These are phyloP conservation scores for Aristolochia californica DNA, from an alignment of 164 flowering plant species.

Conservation along the genomic window DNA sequence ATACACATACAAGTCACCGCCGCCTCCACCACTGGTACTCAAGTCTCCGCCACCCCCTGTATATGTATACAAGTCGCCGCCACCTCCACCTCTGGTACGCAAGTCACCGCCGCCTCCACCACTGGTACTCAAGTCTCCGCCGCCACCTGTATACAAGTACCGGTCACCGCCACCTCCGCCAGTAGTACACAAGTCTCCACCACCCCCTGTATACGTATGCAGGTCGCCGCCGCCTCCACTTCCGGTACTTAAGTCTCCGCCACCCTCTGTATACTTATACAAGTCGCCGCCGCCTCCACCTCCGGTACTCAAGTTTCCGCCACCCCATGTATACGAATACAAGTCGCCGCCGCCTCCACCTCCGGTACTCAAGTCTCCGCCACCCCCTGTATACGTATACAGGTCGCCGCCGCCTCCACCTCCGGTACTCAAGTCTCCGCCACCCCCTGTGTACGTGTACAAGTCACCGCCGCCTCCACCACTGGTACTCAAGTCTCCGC, in stretches of 20 bases:
- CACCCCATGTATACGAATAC: neutral
- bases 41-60: neutral
- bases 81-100: neutral
- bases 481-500: constrained; percentile 1
- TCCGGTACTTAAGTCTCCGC: no score
- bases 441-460: neutral
- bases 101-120: neutral
- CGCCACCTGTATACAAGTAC: neutral
- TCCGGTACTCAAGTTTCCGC: constrained; percentile 2
- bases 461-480: neutral
- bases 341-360: constrained; percentile 4
- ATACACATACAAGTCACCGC: neutral
- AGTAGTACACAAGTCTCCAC: neutral
- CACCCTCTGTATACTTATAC: neutral
- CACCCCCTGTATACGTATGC: neutral
- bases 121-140: constrained; percentile 1
- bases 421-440: neutral
- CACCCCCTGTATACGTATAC: neutral
- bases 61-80: constrained; percentile 2
- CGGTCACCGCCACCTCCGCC: constrained; percentile 4
- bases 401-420: neutral
- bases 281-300: constrained; percentile 1
- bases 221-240: neutral
- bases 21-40: neutral
- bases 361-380: neutral